Base-by-base conservation (phyloP, 495 filamentous ascomycete species). In the Symbiotaphrina buchneri region DNA sequence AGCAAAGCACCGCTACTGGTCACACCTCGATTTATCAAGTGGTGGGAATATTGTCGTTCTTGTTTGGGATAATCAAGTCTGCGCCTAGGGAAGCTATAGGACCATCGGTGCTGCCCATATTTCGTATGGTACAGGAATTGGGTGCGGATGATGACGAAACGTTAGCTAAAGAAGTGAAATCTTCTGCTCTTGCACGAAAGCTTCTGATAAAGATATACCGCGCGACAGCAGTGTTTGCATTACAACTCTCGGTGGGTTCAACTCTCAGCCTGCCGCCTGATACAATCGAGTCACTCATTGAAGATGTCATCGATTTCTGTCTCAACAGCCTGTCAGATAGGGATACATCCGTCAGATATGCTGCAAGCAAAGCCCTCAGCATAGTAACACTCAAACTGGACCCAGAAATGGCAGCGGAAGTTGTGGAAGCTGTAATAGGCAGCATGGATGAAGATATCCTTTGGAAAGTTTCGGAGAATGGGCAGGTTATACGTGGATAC, bases 321-420 rank as follows among this genome's bases (percentile, higher is more conserved):
- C 58, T 95, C 4, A 61, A 66, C 18, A 54, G 53, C 6, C 51
- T 85, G 1, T 66, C 64, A 6, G 84, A 95, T 43, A 75, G 78
- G 35, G 81, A 93, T 40, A 94, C 84, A 0, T 75, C 78, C 5
- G 80, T 95, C 18, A 61, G 87, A 22, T 67, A 90, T 47, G 74
- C 85, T 21, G 78, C 85, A 6, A 90, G 81, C 50, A 99, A 99
- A 52, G 74, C 83, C 10, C 62, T 95, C 28, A 90, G 80, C 39
- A 62, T 91, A 18, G 68, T 95, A 39, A 71, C 82, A 0, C 51
- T 79, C 31, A 77, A 76, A 41, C 52, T 97, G 3, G 67, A 82
- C 18, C 45, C 65, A 0, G 73, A 74, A 8, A 82, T 92, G 71
- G 81, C 73, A 0, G 59, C 65, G 0, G 74, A 94, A 31, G 71